Percentiles rank a stretch among this genome's conserved stretches.
Conservation (phyloP, 768 basidiomycete species). For the Boletus rubescentipes region DNA sequence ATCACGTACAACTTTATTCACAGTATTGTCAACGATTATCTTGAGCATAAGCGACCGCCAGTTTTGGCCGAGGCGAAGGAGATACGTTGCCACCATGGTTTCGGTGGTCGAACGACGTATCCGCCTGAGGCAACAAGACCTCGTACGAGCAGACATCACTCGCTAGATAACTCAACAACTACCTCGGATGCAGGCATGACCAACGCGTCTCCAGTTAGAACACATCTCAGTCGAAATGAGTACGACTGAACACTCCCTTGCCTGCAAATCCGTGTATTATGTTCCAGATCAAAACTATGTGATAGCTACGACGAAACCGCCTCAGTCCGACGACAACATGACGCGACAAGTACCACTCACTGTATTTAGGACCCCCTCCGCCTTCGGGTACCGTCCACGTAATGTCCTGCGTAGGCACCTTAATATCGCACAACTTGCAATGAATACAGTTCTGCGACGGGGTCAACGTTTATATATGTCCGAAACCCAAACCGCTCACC, state of each 20-base stretch:
- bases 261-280: not conserved
- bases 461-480: not conserved
- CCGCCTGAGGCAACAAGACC: too few species aligned
- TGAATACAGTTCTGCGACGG: conserved; percentile 77
- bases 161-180: too few species aligned
- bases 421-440: conserved; percentile 95
- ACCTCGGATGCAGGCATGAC: too few species aligned
- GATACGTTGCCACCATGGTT: too few species aligned
- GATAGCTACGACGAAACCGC: conserved; percentile 4
- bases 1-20: too few species aligned
- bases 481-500: conserved; percentile 40
- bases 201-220: too few species aligned
- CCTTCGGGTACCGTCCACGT: conserved; percentile 97
- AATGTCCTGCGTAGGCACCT: conserved; percentile 95
- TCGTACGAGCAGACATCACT: too few species aligned
- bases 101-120: too few species aligned
- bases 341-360: conserved; percentile 38
- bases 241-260: not conserved
- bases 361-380: conserved; percentile 94
- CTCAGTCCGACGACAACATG: not conserved
- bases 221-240: too few species aligned
- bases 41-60: too few species aligned
- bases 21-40: too few species aligned
- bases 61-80: too few species aligned
- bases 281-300: conserved; percentile 11